Base-by-base conservation (phyloP, 805 yeast species). In the Kazachstania kunashirensis region DNA sequence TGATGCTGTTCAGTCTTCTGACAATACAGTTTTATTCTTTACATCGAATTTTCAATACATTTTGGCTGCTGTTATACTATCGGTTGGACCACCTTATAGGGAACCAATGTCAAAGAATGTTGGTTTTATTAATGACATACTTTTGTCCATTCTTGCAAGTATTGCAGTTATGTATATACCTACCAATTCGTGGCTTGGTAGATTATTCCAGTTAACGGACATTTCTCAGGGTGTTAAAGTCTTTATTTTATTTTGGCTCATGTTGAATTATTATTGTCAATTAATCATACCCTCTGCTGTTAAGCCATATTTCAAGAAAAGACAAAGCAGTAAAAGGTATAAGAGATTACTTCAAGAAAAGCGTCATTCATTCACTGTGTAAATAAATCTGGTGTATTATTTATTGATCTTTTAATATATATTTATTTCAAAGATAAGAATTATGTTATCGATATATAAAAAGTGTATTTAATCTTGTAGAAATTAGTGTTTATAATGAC, bases 1-100 rank as follows among this genome's bases (percentile, higher is more conserved):
- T 51, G 81, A 77, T 44, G 77, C 77, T 2, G 95, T 92, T 9
- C 72, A 79, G 51, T 79, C 92, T 20, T 75, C 95, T 0, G 98
- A 92, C 55, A 92, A 94, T 57, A 86, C 97, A 0, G 75, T 81
- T 0, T 62, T 92, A 40, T 92, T 92, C 58, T 71, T 77, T 33
- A 77, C 73, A 49, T 73, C 95, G 4, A 84, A 86, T 52, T 82
- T 83, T 65, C 97, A 92, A 64, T 92, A 92, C 58, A 81, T 94
- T 33, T 62, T 85, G 39, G 71, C 77, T 37, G 96, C 96, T 0
- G 62, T 84, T 21, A 74, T 86, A n/a, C 65, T 92, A 41, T 82
- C 95, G 14, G 83, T 75, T 10, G 98, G 99, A 0, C 88, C 92
- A 7, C 99, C 99, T 15, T 92, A 85, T 58, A 70, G 98, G 39